phyloP scores from a whole-genome alignment of 2,329 filamentous ascomycete genomes.

The Pseudocercospora macadamiae region DNA sequence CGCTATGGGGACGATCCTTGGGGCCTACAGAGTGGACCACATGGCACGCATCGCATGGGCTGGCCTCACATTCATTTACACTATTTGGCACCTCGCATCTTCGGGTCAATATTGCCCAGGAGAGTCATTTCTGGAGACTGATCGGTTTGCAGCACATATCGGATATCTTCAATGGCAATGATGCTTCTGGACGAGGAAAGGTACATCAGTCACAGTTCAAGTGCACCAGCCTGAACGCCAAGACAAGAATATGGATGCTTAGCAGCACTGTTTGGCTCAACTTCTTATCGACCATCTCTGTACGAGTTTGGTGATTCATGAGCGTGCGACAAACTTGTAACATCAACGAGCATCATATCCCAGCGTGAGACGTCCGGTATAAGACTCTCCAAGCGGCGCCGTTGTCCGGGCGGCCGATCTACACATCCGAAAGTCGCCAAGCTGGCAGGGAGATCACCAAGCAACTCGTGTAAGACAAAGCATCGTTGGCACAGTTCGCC shows the following conservation, averaged over 20 bases:
- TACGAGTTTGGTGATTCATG: no score
- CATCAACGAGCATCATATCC: neutral
- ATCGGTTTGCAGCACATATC: no score
- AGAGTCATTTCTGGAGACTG: no score
- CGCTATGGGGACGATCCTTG: no score
- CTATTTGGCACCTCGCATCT: no score
- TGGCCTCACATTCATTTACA: no score
- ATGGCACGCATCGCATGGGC: no score
- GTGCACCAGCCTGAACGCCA: neutral
- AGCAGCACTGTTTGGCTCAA: neutral
- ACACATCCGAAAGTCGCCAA: neutral
- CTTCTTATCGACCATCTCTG: no score
- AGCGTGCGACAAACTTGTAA: no score
- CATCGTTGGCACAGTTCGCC: neutral
- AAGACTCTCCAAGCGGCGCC: conserved; percentile 4
- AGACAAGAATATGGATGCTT: neutral
- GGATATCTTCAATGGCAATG: neutral
- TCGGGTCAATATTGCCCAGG: no score
- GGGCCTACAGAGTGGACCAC: neutral
- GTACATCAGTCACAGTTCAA: neutral
- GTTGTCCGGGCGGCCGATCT: neutral
- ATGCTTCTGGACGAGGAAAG: neutral
- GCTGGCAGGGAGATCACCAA: neutral
- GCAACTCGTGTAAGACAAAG: neutral
- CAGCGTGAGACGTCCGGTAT: neutral